Base-by-base conservation (phyloP, 2,329 filamentous ascomycete species). In the Pezicula carpinea region DNA sequence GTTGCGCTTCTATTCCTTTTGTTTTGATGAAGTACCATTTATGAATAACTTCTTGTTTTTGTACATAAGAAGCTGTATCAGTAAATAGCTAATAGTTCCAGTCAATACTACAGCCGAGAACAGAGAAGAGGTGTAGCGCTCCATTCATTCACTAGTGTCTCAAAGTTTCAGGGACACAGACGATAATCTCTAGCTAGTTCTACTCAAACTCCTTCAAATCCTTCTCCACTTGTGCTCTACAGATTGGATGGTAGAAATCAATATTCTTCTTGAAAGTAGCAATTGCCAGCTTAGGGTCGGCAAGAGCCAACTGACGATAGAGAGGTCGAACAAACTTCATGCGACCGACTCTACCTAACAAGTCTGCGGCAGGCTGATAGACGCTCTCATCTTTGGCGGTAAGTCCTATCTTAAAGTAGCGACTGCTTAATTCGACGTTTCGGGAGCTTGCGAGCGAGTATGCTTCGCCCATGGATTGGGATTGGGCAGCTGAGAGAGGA, bases 251-350 rank as follows among this genome's bases (percentile, higher is more conserved):
- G 64, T 97, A 99, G 63, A 97, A 97, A 53, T 90, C 84, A 68
- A 79, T 87, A 65, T 96, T 85, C 76, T 85, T 86, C 69, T 87
- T 79, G 68, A 96, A 96, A 0, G 91, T 95, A 64, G 82, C 73
- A 44, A 92, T 68, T 0, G 93, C 92, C 59, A 95, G 68, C 21
- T 82, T 71, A 39, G 80, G 74, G 68, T 96, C 85, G 33, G 87
- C 80, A 64, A 83, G 82, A 60, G 85, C 84, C 56, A 99, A 70
- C 42, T 80, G 77, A 51, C 85, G 78, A 70, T 85, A 96, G 61
- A 97, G 69, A 18, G 92, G 89, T 40, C 92, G 76, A 49, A 97
- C 92, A 67, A 92, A 97, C 77, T 97, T 97, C 93, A 99, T 97
- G 48, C 93, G 76, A 11, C 93, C 93, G 19, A 96, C 90, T 44